Evolutionary conservation across 352 stramenopile genomes (phyloP), one percentile per base, ranked within the genome.

Genomic region (Phytophthora ramorum): DNA sequence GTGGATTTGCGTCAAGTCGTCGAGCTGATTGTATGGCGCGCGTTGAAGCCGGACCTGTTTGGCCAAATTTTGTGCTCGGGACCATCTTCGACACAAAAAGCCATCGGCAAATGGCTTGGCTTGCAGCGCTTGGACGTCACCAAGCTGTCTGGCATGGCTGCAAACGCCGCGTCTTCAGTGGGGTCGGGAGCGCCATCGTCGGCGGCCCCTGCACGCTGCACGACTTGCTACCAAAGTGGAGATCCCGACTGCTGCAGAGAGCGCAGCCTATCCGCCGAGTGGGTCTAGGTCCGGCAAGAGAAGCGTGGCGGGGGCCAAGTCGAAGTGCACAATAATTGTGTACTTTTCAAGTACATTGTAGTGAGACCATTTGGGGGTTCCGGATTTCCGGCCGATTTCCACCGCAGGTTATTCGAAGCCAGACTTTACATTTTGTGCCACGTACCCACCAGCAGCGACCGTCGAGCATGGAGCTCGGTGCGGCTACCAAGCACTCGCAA

Each of bases 71-170:
- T 63, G 30, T 44, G 54, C n/a, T 44, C 49, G 34, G 54, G 38
- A 69, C 62, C 48, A 70, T 70, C 63, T 70, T 70, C 48, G 55
- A n/a, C 63, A 32, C 55, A 32, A 46, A 64, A 57, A 66, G 56
- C 37, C 22, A 26, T 44, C 37, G 41, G 32, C 62, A n/a, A 63
- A 16, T 38, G 32, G 10, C 13, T 38, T 38, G 9, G 32, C 12
- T 43, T 14, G 19, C 22, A 24, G 22, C 22, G 22, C 3, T 24
- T 24, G 22, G 22, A 24, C 48, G 19, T 58, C 58, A 65, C 48
- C 38, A 65, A 57, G 45, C 58, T 59, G 58, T 59, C 4, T 13
- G 8, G 40, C 40, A 46, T 43, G 9, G 9, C 35, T 43, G 8
- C 32, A 16, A 16, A 38, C 7, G 26, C 26, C 7, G 26, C 26